Evolutionary conservation across 2,329 filamentous ascomycete species (phyloP).

Genomic region (Aspergillus sojae): DNA sequence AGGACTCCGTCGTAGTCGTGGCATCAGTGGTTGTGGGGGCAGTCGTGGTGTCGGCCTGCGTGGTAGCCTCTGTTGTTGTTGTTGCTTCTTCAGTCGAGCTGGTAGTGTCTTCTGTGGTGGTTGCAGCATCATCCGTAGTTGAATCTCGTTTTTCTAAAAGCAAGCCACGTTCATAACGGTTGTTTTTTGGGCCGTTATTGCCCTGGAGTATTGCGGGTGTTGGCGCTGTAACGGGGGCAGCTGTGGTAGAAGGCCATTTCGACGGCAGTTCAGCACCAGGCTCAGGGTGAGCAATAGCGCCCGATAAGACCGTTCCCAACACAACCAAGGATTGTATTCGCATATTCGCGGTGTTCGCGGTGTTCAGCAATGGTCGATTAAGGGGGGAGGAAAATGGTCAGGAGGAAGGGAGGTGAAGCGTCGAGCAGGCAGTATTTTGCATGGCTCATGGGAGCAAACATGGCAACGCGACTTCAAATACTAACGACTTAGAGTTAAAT

Average conservation of each 20-base stretch:
- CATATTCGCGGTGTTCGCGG: background rate
- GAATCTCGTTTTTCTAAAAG: constrained; percentile 5
- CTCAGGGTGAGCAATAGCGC: background rate
- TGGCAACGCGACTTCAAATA: background rate
- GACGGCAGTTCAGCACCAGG: background rate
- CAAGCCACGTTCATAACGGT: background rate
- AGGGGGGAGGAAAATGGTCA: background rate
- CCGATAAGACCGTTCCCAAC: background rate
- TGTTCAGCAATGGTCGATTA: background rate
- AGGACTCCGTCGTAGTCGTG: constrained; percentile 1
- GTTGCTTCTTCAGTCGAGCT: background rate
- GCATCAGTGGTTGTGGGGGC: background rate
- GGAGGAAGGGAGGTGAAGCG: background rate
- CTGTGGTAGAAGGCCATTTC: background rate
- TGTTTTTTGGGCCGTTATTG: background rate
- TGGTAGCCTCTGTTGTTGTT: background rate
- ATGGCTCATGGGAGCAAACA: background rate
- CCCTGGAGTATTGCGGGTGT: background rate
- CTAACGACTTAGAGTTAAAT: background rate
- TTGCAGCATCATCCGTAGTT: background rate
- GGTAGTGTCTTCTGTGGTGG: background rate
- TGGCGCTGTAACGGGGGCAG: background rate
- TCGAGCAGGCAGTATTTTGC: background rate
- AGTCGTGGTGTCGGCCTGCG: background rate
- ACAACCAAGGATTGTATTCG: background rate